A percentile compares a stretch with the other conserved stretches of the same genome.
Evolutionary conservation across 768 basidiomycete genomes (phyloP).

Genomic region (Auriscalpium orientale): DNA sequence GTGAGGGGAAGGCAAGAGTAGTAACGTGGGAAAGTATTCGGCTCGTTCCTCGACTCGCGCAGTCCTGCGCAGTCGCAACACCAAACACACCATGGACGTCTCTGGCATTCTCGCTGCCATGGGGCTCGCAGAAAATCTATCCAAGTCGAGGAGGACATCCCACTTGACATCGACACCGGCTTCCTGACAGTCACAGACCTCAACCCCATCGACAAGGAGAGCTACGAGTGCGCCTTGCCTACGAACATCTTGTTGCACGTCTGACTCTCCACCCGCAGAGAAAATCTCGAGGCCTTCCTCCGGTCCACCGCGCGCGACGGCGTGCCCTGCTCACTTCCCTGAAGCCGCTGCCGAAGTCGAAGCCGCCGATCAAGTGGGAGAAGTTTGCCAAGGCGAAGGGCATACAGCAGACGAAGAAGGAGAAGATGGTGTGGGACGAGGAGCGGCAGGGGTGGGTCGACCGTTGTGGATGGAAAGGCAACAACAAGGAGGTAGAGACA

Average conservation of each 20-base stretch:
- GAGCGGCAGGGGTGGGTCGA: constrained; percentile 89
- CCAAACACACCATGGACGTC: constrained; percentile 15
- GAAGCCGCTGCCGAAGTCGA: constrained; percentile 89
- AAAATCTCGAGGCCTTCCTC: constrained; percentile 76
- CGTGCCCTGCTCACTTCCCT: constrained; percentile 68
- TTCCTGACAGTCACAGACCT: constrained; percentile 81
- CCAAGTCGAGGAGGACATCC: constrained; percentile 69
- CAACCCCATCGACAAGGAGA: constrained; percentile 79
- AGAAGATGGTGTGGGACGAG: constrained; percentile 89
- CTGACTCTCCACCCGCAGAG: constrained; percentile 32
- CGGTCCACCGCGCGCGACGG: constrained; percentile 73
- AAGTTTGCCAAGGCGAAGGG: constrained; percentile 91
- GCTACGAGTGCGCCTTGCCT: constrained; percentile 56
- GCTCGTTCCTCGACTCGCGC: too few relatives aligned
- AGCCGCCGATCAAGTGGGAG: constrained; percentile 95
- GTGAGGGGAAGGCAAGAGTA: too few relatives aligned
- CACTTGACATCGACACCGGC: constrained; percentile 76
- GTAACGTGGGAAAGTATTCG: too few relatives aligned
- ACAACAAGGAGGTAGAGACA: constrained; percentile 82
- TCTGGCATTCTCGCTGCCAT: constrained; percentile 11
- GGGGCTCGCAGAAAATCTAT: constrained; percentile 48
- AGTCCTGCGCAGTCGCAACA: too few relatives aligned
- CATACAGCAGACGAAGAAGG: constrained; percentile 70
- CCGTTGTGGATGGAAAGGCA: constrained; percentile 83
- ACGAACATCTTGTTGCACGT: neutral